Evolutionary conservation across 2,329 filamentous ascomycete species (phyloP).

Genomic region (Sporothrix humicola): DNA sequence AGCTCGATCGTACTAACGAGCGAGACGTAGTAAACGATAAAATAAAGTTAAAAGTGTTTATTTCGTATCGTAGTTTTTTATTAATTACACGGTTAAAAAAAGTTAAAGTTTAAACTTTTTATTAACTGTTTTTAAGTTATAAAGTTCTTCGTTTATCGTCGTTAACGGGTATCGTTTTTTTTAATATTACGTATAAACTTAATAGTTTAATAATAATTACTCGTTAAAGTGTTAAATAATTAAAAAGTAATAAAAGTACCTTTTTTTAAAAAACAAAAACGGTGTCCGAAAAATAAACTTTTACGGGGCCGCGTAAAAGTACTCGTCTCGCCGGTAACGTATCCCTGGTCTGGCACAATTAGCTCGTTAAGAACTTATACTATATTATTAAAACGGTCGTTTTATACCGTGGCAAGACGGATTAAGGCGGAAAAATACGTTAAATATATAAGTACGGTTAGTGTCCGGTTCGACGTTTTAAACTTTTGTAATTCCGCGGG

Average conservation of each 20-base stretch:
- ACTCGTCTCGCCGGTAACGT: background rate
- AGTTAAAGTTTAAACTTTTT: no score
- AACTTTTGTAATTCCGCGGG: background rate
- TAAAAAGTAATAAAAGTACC: background rate
- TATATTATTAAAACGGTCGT: background rate
- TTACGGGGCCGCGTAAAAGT: background rate
- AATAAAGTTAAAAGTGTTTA: background rate
- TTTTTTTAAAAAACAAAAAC: background rate
- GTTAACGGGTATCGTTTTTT: background rate
- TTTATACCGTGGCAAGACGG: background rate
- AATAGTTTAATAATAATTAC: no score
- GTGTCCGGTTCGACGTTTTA: background rate
- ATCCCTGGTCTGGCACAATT: no score
- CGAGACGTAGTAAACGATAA: background rate
- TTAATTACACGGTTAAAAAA: no score
- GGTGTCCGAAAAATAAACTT: background rate
- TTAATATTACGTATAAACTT: background rate
- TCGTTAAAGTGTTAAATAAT: background rate
- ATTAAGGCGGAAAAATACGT: background rate
- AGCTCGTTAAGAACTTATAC: background rate
- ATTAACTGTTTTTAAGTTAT: no score
- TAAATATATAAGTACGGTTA: background rate
- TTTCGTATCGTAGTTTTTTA: no score
- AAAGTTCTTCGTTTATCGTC: background rate
- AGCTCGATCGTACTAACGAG: background rate